Base-by-base conservation (phyloP, 2,329 filamentous ascomycete genomes). In the Hirsutella thompsonii region DNA sequence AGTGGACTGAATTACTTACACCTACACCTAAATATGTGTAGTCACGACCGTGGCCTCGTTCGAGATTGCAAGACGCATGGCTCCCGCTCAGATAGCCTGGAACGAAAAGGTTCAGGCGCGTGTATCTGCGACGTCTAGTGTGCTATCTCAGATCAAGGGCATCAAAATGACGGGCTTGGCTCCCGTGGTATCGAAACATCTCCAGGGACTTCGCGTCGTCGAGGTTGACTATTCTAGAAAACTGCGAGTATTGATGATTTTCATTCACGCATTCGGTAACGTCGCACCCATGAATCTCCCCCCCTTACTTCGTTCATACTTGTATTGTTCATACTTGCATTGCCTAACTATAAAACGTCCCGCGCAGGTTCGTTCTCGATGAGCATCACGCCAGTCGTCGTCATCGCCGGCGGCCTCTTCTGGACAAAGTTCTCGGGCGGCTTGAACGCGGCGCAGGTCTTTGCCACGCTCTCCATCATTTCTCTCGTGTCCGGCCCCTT, bases 31-130 rank as follows among this genome's bases (percentile, higher is more conserved):
- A n/a, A n/a, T n/a, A n/a, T n/a, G 8, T 18, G 11, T 8, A 33
- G 32, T 33, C 18, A 33, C 32, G 18, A 33, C n/a, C 13, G n/a
- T 18, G 13, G 32, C 32, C 13, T 33, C 32, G 2, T 8, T 33
- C 18, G 42, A 58, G 61, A 52, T 70, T 68, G 1, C 64, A 58
- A 33, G 52, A 55, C 44, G 60, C 62, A 49, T 67, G 59, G 46
- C 64, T 57, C n/a, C 61, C 55, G 37, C 70, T 53, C 2, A 61
- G 62, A 2, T 40, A 6, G 32, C 42, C 2, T 63, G 59, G 59
- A 51, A 54, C 3, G 41, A 47, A 28, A 52, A 51, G 11, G 51
- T 55, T 9, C 52, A 63, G 37, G 46, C 47, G 14, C 54, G 61
- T 16, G 49, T 63, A 23, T 44, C 49, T 2, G 46, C 51, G 26